phyloP scores from a whole-genome alignment of 768 basidiomycete genomes.

The Serendipita sp. region DNA sequence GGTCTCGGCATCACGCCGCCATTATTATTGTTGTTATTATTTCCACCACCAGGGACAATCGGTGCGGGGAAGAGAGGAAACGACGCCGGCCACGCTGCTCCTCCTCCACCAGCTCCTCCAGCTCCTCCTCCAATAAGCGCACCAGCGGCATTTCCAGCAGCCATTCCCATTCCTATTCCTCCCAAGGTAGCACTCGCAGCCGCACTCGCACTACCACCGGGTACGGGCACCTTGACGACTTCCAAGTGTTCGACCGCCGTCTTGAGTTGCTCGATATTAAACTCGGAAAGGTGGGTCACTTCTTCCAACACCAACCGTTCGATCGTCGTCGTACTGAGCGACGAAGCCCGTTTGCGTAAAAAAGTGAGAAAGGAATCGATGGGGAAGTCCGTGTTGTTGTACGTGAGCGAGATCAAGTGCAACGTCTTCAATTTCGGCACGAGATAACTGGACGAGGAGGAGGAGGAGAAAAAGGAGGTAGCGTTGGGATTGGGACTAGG shows the following conservation, averaged over 20 bases:
- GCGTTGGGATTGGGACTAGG: not conserved
- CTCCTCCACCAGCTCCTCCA: conserved; percentile 2
- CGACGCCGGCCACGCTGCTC: not conserved
- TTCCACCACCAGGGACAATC: not conserved
- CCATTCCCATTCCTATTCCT: no score
- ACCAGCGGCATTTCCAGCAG: no score
- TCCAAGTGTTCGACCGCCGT: not conserved
- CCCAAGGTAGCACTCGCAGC: no score
- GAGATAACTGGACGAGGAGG: not conserved
- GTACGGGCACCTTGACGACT: not conserved
- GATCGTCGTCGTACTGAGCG: not conserved
- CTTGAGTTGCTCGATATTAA: not conserved
- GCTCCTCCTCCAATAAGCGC: not conserved
- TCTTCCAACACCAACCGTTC: not conserved
- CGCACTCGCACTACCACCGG: not conserved
- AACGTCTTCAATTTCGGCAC: not conserved
- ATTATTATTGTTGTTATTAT: no score
- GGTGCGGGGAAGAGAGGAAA: not conserved
- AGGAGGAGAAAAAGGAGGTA: not conserved
- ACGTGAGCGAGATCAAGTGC: not conserved
- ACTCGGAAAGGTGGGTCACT: not conserved
- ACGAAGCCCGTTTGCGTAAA: not conserved
- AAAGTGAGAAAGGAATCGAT: not conserved
- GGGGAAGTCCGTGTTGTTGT: not conserved
- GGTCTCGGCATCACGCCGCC: not conserved